Conservation (phyloP, 83 land plant genomes). For the Diphasiastrum complanatum region DNA sequence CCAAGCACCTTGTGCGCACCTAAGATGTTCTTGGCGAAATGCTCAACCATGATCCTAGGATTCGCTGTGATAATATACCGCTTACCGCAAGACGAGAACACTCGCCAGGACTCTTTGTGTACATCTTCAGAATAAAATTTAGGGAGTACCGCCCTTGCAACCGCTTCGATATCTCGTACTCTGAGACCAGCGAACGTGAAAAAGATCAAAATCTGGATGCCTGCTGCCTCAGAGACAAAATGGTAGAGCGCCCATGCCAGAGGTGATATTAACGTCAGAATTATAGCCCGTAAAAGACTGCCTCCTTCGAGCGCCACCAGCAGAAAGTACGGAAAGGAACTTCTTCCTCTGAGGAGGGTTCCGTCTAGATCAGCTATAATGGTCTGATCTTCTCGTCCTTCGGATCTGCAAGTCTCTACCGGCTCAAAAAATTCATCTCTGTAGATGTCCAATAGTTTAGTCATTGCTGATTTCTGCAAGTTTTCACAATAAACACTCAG, state of each 20-base stretch:
- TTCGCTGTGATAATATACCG: conserved; percentile 61
- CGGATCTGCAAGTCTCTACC: conserved; percentile 12
- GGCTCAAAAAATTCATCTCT: conserved; percentile 1
- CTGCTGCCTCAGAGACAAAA: conserved; percentile 56
- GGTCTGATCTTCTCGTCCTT: conserved; percentile 18
- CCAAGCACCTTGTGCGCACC: conserved; percentile 67
- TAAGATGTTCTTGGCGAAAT: conserved; percentile 49
- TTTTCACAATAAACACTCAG: no score
- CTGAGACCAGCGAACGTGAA: conserved; percentile 66
- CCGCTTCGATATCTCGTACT: conserved; percentile 60
- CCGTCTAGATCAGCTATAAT: conserved; percentile 30
- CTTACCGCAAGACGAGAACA: conserved; percentile 67
- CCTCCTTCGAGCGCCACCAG: conserved; percentile 87
- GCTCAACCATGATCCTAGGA: conserved; percentile 85
- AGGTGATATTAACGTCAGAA: conserved; percentile 55
- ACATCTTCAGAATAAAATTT: conserved; percentile 84
- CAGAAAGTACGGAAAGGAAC: conserved; percentile 86
- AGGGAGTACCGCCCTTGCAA: conserved; percentile 67
- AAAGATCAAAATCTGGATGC: conserved; percentile 48
- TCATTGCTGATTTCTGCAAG: no score
- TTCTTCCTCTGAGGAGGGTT: conserved; percentile 24
- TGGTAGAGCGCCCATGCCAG: conserved; percentile 46
- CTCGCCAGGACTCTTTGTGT: conserved; percentile 61
- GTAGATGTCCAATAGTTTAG: no score
- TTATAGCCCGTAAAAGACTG: conserved; percentile 47